phyloP scores from a whole-genome alignment of 2,329 filamentous ascomycete species.

The Rhinocladiella mackenziei region DNA sequence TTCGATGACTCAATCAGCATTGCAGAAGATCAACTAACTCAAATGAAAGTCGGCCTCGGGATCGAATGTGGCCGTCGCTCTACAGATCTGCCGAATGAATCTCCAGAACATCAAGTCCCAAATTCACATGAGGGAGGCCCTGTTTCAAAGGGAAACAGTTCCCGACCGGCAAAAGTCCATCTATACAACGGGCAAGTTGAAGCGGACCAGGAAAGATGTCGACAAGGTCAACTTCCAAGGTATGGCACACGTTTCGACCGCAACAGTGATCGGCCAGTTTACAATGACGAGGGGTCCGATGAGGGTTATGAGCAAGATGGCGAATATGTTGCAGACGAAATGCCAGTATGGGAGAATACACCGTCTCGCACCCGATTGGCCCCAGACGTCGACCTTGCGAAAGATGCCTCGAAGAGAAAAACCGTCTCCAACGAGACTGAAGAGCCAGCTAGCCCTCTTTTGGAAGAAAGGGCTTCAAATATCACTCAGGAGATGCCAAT shows the following conservation, averaged over 20 bases:
- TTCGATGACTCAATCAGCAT: conserved; percentile 23
- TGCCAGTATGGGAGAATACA: conserved; percentile 10
- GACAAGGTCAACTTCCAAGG: conserved; percentile 10
- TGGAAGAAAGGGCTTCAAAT: too few relatives aligned
- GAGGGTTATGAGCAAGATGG: conserved; percentile 19
- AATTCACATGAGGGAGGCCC: background rate
- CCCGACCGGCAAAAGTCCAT: background rate
- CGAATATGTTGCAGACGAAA: conserved; percentile 11
- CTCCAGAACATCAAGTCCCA: background rate
- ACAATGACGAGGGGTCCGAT: conserved; percentile 2
- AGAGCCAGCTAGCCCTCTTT: conserved; percentile 1
- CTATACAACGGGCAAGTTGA: conserved; percentile 8
- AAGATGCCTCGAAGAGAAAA: background rate
- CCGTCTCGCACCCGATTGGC: conserved; percentile 17
- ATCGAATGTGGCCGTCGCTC: background rate
- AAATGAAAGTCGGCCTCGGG: background rate
- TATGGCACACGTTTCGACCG: conserved; percentile 5
- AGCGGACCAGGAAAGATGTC: conserved; percentile 14
- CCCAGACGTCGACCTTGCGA: background rate
- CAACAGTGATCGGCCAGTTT: background rate
- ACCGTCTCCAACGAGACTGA: background rate
- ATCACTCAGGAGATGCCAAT: too few relatives aligned
- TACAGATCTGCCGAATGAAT: background rate
- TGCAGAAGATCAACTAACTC: conserved; percentile 6
- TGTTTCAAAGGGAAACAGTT: background rate